phyloP scores from a whole-genome alignment of 1,284 basidiomycete species.

The Schizopora paradoxa region DNA sequence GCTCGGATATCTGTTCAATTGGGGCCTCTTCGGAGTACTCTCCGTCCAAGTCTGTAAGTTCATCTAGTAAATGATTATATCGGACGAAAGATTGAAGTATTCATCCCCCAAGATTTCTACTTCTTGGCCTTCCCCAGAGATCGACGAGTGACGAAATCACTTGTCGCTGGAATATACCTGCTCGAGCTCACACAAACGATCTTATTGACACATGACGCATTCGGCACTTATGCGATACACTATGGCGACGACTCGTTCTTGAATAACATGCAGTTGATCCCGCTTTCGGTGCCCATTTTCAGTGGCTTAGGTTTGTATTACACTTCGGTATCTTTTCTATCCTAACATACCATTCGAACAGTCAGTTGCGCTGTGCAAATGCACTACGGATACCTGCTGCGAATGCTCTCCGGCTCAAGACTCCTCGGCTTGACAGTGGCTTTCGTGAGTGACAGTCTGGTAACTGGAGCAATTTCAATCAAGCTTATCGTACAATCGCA shows the following conservation, averaged over 20 bases:
- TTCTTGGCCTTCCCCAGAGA: conserved; percentile 26
- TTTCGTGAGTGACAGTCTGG: background rate
- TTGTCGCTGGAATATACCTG: conserved; percentile 23
- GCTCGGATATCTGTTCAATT: conserved; percentile 4
- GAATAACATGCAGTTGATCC: background rate
- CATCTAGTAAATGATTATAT: background rate
- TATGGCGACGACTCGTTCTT: conserved; percentile 22
- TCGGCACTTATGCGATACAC: conserved; percentile 21
- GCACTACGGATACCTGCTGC: conserved; percentile 1
- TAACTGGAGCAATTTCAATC: no score
- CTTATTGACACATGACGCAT: conserved; percentile 24
- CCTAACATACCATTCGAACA: background rate
- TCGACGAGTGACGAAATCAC: conserved; percentile 14
- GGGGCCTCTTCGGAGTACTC: conserved; percentile 3
- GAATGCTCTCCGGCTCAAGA: background rate
- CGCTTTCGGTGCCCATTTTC: conserved; percentile 1
- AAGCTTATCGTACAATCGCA: background rate
- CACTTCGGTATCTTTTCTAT: background rate
- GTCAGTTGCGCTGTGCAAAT: conserved; percentile 1
- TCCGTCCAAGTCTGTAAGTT: conserved; percentile 3
- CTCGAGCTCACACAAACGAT: conserved; percentile 24
- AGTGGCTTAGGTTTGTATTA: background rate
- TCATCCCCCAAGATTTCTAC: conserved; percentile 22
- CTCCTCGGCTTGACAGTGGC: background rate
- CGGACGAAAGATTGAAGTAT: background rate